phyloP scores from a whole-genome alignment of 805 yeast genomes.

The Myxozyma sirexii region DNA sequence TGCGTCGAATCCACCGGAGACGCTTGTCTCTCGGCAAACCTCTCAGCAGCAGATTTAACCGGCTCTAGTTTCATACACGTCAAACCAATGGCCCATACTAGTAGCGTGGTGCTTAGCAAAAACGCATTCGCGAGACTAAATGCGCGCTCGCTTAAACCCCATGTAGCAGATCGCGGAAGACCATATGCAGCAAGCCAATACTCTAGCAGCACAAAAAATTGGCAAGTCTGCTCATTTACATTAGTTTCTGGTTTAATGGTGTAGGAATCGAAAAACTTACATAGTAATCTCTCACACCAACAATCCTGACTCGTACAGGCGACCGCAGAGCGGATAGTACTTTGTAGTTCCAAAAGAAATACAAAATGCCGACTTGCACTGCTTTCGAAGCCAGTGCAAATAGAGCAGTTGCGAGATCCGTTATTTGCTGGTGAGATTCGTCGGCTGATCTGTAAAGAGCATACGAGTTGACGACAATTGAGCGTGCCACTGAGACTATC shows the following conservation, averaged over 20 bases:
- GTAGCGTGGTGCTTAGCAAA: background rate
- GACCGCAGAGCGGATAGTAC: constrained; percentile 3
- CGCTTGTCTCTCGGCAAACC: background rate
- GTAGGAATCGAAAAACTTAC: background rate
- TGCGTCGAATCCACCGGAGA: background rate
- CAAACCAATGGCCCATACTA: background rate
- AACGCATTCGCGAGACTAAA: constrained; percentile 2
- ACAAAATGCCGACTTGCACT: constrained; percentile 6
- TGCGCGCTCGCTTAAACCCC: background rate
- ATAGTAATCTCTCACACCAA: constrained; percentile 14
- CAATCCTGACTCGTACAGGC: constrained; percentile 5
- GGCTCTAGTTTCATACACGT: constrained; percentile 5
- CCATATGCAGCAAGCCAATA: background rate
- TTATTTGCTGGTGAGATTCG: background rate
- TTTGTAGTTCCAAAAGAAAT: constrained; percentile 27
- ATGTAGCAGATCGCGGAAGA: constrained; percentile 8
- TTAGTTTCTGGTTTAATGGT: too few species aligned
- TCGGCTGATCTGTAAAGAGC: background rate
- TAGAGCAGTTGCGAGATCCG: background rate
- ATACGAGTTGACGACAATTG: background rate
- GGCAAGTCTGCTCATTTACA: constrained; percentile 9
- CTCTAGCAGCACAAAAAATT: constrained; percentile 6
- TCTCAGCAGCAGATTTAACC: background rate
- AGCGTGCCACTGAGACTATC: background rate
- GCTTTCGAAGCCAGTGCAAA: constrained; percentile 4